These are phyloP conservation scores for Coffea eugenioides DNA, from an alignment of 257 asterid genomes.

Conservation along the genomic window DNA sequence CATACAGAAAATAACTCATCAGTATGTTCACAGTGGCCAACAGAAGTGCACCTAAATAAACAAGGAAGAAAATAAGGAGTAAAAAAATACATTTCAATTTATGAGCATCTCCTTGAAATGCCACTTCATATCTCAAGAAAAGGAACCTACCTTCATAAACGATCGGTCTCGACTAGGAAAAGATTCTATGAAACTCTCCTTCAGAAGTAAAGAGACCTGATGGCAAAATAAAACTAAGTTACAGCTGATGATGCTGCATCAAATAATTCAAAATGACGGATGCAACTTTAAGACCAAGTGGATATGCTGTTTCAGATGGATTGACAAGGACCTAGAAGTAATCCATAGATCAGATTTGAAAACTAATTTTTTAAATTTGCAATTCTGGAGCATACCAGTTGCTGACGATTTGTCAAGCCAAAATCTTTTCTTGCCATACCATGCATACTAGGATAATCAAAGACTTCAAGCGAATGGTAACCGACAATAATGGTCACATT, in stretches of 20 bases:
- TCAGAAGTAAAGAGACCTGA: slow-evolving; percentile 90
- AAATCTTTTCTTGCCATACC: too few species aligned
- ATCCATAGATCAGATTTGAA: too few species aligned
- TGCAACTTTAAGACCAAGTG: background rate
- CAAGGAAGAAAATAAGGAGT: background rate
- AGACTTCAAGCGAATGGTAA: too few species aligned
- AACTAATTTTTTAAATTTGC: too few species aligned
- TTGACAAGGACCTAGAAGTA: too few species aligned
- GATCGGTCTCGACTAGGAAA: slow-evolving; percentile 85
- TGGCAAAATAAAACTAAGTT: background rate
- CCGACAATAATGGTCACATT: too few species aligned
- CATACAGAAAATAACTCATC: slow-evolving; percentile 19
- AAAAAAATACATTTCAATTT: background rate
- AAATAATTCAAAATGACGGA: background rate
- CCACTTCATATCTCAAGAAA: background rate
- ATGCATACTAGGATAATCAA: too few species aligned
- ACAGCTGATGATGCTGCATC: background rate
- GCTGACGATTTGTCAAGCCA: too few species aligned
- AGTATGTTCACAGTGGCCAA: slow-evolving; percentile 6
- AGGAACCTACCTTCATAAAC: slow-evolving; percentile 77
- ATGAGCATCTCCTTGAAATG: background rate
- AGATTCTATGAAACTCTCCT: slow-evolving; percentile 96
- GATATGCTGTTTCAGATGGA: too few species aligned
- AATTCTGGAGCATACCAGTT: too few species aligned
- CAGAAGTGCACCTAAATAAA: background rate